Percentiles rank a stretch among this genome's conserved stretches.
Conservation (phyloP, 2,329 filamentous ascomycete genomes). For the Dendryphion nanum region DNA sequence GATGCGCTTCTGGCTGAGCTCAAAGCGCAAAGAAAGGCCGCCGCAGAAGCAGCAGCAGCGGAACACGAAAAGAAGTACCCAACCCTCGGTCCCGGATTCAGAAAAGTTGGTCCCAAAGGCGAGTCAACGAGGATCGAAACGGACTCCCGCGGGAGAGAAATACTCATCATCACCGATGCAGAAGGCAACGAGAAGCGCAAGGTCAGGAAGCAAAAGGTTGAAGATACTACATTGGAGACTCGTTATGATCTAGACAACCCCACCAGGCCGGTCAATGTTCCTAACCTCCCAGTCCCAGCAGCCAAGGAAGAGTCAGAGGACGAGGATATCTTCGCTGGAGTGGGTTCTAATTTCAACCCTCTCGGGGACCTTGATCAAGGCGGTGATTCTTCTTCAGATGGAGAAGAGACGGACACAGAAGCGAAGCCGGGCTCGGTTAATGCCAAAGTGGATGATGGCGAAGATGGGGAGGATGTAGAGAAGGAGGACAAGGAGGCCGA, state of each 20-base stretch:
- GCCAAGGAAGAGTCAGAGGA: conserved; percentile 43
- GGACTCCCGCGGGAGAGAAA: conserved; percentile 56
- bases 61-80: conserved; percentile 42
- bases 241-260: conserved; percentile 45
- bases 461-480: conserved; percentile 5
- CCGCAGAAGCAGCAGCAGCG: conserved; percentile 42
- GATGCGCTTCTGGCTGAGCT: conserved; percentile 61
- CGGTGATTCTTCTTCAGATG: conserved; percentile 43
- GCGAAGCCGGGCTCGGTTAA: neutral
- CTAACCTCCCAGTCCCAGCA: conserved; percentile 27
- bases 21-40: conserved; percentile 53
- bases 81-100: conserved; percentile 55
- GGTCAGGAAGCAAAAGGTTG: conserved; percentile 52
- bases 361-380: conserved; percentile 54
- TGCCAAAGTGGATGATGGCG: neutral
- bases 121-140: conserved; percentile 56
- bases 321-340: conserved; percentile 62
- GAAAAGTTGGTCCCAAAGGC: conserved; percentile 50
- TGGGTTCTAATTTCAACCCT: conserved; percentile 60
- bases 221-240: conserved; percentile 32
- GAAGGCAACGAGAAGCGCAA: conserved; percentile 63
- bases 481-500: neutral
- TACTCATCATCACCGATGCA: conserved; percentile 58
- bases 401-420: conserved; percentile 27
- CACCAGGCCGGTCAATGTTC: conserved; percentile 44